Conservation (phyloP, 768 basidiomycete species). For the Plicaturopsis crispa region DNA sequence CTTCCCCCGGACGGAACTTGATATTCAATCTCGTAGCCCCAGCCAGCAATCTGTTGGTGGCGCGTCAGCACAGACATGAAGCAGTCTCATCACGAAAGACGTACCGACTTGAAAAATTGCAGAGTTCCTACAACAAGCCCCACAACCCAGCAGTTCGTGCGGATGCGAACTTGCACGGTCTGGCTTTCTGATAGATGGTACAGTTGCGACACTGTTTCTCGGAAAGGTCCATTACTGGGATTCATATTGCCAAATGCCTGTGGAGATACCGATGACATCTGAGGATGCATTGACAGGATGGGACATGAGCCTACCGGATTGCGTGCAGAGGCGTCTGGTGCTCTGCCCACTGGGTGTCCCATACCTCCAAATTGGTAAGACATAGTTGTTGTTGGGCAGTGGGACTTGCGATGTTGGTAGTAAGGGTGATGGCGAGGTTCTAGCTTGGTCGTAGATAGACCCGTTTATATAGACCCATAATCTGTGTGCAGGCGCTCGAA, state of each 20-base stretch:
- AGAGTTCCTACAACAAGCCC: constrained; percentile 19
- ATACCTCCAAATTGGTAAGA: constrained; percentile 1
- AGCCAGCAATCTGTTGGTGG: constrained; percentile 2
- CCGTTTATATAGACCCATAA: no score
- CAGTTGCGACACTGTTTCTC: constrained; percentile 8
- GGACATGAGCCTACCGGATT: constrained; percentile 6
- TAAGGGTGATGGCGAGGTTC: no score
- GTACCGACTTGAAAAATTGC: constrained; percentile 8
- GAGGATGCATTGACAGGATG: constrained; percentile 8
- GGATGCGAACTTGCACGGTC: constrained; percentile 19
- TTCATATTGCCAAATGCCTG: constrained; percentile 6
- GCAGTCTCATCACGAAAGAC: neutral
- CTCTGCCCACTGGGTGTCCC: neutral
- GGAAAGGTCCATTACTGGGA: constrained; percentile 2
- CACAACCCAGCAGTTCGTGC: constrained; percentile 23
- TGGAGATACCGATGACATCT: constrained; percentile 2
- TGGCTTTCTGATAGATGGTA: constrained; percentile 10
- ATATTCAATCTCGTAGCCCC: constrained; percentile 13
- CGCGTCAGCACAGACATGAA: constrained; percentile 4
- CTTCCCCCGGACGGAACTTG: neutral
- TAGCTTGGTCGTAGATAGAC: no score
- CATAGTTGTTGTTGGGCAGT: no score
- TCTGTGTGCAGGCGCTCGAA: no score
- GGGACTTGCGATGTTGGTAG: no score
- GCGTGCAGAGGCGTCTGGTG: constrained; percentile 3